Base-by-base conservation (phyloP, 2,329 filamentous ascomycete genomes). In the Anthostomella pinea region DNA sequence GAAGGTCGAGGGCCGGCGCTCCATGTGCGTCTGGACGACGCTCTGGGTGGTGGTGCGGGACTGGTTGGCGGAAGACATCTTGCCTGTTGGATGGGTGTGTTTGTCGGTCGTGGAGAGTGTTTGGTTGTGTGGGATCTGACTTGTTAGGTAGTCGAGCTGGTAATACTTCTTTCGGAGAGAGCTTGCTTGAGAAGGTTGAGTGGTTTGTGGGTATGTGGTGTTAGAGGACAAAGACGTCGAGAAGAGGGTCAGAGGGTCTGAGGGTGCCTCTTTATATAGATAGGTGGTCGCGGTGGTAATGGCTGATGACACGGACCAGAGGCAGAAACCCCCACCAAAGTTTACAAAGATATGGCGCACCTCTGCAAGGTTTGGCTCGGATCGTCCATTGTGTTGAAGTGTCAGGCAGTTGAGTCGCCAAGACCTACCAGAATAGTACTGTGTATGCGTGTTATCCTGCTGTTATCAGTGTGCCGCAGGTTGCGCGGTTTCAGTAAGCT, bases 1-100 rank as follows among this genome's bases (percentile, higher is more conserved):
- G 65, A 81, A 81, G 47, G 53, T 58, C 25, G 53, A 55, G 18
- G 62, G 65, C 39, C 57, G 59, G 39, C 36, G 41, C 26, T 48
- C n/a, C n/a, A n/a, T n/a, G n/a, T n/a, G 41, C 23, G 48, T 32
- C 32, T 43, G 41, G 51, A 43, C 49, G 42, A 56, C 35, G 13
- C 37, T 46, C 35, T 54, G 40, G 36, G 34, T 29, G 34, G 40
- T 6, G n/a, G 18, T 9, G 3, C 14, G 43, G 45, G 26, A 41
- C 41, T 53, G 47, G 34, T 37, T 29, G 29, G 38, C 30, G 43
- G 47, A 39, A 51, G 54, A 53, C 54, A 58, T 59, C 33, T 42
- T 56, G 49, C 34, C 28, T 48, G 37, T 45, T 30, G 26, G 33
- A 36, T 41, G 21, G 33, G 20, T 35, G 25, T 40, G 35, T 32